A percentile compares a stretch with the other conserved stretches of the same genome.
Evolutionary conservation across 1,284 basidiomycete genomes (phyloP).

Genomic region (Ustilago crameri): DNA sequence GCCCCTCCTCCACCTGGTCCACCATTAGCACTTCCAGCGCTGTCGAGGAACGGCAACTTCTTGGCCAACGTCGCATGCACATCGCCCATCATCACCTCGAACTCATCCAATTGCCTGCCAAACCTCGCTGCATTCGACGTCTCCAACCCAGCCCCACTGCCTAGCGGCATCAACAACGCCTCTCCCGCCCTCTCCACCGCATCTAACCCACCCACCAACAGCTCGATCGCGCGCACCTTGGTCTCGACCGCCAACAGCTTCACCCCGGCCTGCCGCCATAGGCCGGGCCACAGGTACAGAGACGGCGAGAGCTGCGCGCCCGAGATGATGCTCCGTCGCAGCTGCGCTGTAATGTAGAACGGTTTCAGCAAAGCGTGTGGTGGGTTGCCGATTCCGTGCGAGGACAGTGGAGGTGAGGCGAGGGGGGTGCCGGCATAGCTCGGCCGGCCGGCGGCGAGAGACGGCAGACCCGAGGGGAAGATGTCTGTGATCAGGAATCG

Average conservation of each 20-base stretch:
- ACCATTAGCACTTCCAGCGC: constrained; percentile 74
- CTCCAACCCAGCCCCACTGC: constrained; percentile 43
- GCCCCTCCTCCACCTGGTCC: constrained; percentile 4
- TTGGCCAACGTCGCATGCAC: constrained; percentile 75
- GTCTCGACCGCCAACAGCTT: constrained; percentile 83
- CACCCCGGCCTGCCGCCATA: constrained; percentile 81
- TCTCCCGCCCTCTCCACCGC: constrained; percentile 72
- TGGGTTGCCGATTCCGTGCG: background rate
- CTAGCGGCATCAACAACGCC: constrained; percentile 30
- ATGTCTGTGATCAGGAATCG: constrained; percentile 43
- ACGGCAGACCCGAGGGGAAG: constrained; percentile 56
- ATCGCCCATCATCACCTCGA: constrained; percentile 84
- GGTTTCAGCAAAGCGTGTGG: constrained; percentile 31
- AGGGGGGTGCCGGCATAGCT: constrained; percentile 36
- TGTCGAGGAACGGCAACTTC: constrained; percentile 76
- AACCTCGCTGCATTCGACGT: constrained; percentile 67
- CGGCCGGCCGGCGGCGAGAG: constrained; percentile 41
- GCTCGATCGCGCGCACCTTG: constrained; percentile 84
- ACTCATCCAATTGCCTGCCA: constrained; percentile 72
- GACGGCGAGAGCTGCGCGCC: constrained; percentile 88
- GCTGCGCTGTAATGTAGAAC: constrained; percentile 25
- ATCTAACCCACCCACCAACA: constrained; percentile 79
- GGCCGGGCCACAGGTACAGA: constrained; percentile 85
- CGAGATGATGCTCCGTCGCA: constrained; percentile 6
- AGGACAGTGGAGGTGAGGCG: background rate